Conservation (phyloP, 305 asterid genomes). For the Rubia tinctorum region DNA sequence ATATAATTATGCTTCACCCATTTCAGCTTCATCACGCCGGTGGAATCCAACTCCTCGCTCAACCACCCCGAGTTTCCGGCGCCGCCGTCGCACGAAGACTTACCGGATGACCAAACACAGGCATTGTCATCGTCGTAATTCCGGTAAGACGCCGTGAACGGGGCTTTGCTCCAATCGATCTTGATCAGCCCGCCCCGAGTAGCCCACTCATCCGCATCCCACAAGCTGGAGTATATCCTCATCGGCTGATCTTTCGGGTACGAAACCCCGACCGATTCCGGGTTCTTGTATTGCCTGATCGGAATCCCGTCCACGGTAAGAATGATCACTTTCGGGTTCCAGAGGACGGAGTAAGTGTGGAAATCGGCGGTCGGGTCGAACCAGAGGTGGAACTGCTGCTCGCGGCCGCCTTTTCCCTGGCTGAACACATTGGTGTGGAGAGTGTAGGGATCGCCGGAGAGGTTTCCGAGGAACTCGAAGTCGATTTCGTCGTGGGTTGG, state of each 20-base stretch:
- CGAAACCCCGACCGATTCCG: slow-evolving; percentile 31
- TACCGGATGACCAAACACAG: slow-evolving; percentile 24
- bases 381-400: slow-evolving; percentile 46
- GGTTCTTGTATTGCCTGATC: slow-evolving; percentile 53
- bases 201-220: too few species aligned
- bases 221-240: slow-evolving; percentile 50
- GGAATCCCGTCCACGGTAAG: slow-evolving; percentile 46
- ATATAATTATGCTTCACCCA: slow-evolving; percentile 48
- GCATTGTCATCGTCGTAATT: slow-evolving; percentile 37
- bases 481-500: slow-evolving; percentile 51
- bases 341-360: slow-evolving; percentile 43
- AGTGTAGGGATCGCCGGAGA: slow-evolving; percentile 37
- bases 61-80: slow-evolving; percentile 28
- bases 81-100: slow-evolving; percentile 27
- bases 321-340: slow-evolving; percentile 22
- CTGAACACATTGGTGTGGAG: slow-evolving; percentile 44
- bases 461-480: slow-evolving; percentile 46
- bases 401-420: slow-evolving; percentile 40
- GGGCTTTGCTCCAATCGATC: slow-evolving; percentile 57
- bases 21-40: slow-evolving; percentile 26
- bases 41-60: slow-evolving; percentile 40
- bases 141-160: slow-evolving; percentile 45
- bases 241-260: slow-evolving; percentile 50
- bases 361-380: slow-evolving; percentile 45
- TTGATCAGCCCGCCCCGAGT: slow-evolving; percentile 65